Evolutionary conservation across 2,329 filamentous ascomycete species (phyloP).

Genomic region (Calonectria hawksworthii): DNA sequence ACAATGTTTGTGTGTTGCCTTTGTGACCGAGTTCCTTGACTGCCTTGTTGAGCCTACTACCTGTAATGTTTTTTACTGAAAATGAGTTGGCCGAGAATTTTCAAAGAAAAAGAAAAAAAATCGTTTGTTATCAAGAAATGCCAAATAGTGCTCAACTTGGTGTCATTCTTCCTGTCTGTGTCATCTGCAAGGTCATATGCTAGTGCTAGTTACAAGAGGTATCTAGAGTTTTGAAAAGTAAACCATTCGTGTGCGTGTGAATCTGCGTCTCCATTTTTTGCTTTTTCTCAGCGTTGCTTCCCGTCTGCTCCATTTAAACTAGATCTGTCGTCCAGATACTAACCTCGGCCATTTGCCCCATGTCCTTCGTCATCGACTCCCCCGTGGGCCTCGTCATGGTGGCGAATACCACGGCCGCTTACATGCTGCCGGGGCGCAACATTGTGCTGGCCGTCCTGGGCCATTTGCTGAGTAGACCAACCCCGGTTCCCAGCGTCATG

Average conservation of each 20-base stretch:
- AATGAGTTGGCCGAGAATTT: not conserved
- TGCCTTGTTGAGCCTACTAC: not conserved
- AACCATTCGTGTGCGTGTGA: not conserved
- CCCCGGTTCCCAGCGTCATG: not conserved
- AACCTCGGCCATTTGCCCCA: not conserved
- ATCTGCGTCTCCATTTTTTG: not conserved
- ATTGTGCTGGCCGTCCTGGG: not conserved
- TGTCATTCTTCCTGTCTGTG: not conserved
- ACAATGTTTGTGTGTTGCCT: not conserved
- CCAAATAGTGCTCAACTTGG: not conserved
- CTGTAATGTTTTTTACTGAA: not conserved
- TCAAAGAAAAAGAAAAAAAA: not conserved
- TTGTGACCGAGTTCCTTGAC: not conserved
- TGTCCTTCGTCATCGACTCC: not conserved
- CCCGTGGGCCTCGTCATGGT: not conserved
- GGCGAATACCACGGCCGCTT: not conserved
- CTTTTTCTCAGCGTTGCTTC: not conserved
- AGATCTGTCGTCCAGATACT: not conserved
- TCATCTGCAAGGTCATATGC: not conserved
- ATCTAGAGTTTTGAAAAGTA: not conserved
- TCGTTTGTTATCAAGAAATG: not conserved
- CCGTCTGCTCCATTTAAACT: not conserved
- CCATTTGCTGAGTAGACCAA: not conserved
- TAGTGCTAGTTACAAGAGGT: not conserved
- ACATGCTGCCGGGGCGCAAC: not conserved